phyloP scores from a whole-genome alignment of 2,329 filamentous ascomycete species.

The Gaeumannomyces sp. region DNA sequence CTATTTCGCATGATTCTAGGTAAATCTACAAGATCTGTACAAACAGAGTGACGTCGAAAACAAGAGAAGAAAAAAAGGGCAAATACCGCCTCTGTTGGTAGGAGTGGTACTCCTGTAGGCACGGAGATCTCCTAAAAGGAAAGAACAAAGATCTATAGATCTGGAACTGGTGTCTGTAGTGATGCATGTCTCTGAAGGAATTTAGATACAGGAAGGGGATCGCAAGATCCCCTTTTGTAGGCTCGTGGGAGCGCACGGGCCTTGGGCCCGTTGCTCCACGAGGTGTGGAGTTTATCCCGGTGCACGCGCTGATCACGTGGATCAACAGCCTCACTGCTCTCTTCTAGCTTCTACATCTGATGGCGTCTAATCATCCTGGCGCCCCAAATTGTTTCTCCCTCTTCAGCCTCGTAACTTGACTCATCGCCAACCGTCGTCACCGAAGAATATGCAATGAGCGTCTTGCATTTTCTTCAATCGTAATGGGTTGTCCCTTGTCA shows the following conservation, averaged over 20 bases:
- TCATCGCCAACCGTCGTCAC: conserved; percentile 39
- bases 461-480: conserved; percentile 31
- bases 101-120: too few relatives aligned
- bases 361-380: conserved; percentile 28
- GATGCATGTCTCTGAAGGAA: too few relatives aligned
- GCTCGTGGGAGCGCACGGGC: too few relatives aligned
- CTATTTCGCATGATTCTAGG: neutral
- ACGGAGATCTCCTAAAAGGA: too few relatives aligned
- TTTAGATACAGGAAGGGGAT: too few relatives aligned
- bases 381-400: conserved; percentile 36
- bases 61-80: neutral
- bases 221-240: too few relatives aligned
- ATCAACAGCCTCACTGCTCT: conserved; percentile 27
- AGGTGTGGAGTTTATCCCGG: too few relatives aligned
- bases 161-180: too few relatives aligned
- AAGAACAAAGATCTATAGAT: too few relatives aligned
- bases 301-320: too few relatives aligned
- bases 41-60: neutral
- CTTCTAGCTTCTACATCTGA: neutral
- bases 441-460: conserved; percentile 38
- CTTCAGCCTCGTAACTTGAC: conserved; percentile 37
- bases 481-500: neutral
- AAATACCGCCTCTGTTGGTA: too few relatives aligned
- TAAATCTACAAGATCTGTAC: neutral
- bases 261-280: too few relatives aligned